These are phyloP conservation scores for Wickerhamiella dianesei DNA, from an alignment of 805 yeast species.

Conservation along the genomic window DNA sequence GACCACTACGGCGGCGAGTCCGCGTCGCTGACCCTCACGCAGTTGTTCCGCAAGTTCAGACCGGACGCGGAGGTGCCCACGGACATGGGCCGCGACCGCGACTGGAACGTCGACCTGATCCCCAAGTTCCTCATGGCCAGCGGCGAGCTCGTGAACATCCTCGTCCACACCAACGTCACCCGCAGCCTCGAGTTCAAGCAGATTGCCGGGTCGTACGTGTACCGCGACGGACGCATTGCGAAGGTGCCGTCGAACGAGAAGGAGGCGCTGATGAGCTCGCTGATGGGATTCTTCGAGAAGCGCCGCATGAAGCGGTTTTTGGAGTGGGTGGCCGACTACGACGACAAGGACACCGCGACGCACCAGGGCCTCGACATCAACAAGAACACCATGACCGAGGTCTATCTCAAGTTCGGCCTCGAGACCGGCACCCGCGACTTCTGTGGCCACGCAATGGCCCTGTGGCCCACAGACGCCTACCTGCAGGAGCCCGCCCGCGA, in stretches of 20 bases:
- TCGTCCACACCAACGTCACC: slow-evolving; percentile 92
- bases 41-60: slow-evolving; percentile 72
- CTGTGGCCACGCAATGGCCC: slow-evolving; percentile 97
- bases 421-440: slow-evolving; percentile 91
- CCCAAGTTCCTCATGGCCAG: slow-evolving; percentile 96
- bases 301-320: slow-evolving; percentile 85
- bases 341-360: slow-evolving; percentile 64
- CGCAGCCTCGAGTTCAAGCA: slow-evolving; percentile 93
- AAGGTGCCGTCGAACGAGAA: slow-evolving; percentile 87
- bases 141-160: slow-evolving; percentile 90
- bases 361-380: slow-evolving; percentile 78
- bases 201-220: slow-evolving; percentile 90
- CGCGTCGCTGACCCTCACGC: slow-evolving; percentile 26
- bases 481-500: slow-evolving; percentile 82
- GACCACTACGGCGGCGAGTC: slow-evolving; percentile 76
- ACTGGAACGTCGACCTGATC: slow-evolving; percentile 94
- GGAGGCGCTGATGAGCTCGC: slow-evolving; percentile 82
- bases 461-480: slow-evolving; percentile 87
- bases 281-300: slow-evolving; percentile 94
- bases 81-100: slow-evolving; percentile 81
- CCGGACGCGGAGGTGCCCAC: slow-evolving; percentile 40
- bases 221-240: slow-evolving; percentile 77
- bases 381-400: slow-evolving; percentile 78
- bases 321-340: slow-evolving; percentile 72
- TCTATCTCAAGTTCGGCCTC: slow-evolving; percentile 76